Conservation (phyloP, 139 green algal species). For the Tetradesmus obliquus region DNA sequence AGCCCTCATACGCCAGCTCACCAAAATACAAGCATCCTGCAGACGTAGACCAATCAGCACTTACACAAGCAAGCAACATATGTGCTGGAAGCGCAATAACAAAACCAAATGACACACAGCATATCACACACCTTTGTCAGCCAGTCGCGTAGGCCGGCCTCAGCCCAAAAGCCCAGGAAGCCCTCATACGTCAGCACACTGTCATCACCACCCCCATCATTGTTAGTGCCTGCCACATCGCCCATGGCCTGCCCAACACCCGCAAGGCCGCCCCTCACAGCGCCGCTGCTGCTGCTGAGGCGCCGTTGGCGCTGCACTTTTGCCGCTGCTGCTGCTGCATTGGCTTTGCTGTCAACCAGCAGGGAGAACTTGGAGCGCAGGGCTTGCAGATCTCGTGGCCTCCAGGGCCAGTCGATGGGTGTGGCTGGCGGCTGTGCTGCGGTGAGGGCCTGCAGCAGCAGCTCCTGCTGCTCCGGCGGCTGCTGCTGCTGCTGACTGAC, state of each 20-base stretch:
- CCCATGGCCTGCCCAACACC: background rate
- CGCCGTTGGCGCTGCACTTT: background rate
- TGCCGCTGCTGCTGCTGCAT: background rate
- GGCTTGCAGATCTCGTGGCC: background rate
- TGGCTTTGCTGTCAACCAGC: background rate
- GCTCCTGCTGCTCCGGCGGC: background rate
- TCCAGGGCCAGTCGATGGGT: background rate
- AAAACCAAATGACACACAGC: too few relatives aligned
- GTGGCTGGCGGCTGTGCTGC: background rate
- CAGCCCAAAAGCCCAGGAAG: slow-evolving; percentile 4
- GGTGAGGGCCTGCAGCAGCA: background rate
- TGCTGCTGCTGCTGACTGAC: slow-evolving; percentile 5
- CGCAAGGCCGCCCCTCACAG: background rate
- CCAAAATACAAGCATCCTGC: too few relatives aligned
- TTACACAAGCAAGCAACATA: too few relatives aligned
- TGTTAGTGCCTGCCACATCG: too few relatives aligned
- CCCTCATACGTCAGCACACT: slow-evolving; percentile 27
- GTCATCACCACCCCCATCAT: background rate
- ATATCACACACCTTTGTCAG: slow-evolving; percentile 6
- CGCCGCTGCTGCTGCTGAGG: background rate
- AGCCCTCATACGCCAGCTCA: too few relatives aligned
- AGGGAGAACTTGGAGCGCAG: background rate
- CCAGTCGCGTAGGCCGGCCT: slow-evolving; percentile 3
- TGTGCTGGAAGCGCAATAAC: too few relatives aligned
- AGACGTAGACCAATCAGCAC: too few relatives aligned